phyloP scores from a whole-genome alignment of 257 asterid species.

The Rehmannia glutinosa region DNA sequence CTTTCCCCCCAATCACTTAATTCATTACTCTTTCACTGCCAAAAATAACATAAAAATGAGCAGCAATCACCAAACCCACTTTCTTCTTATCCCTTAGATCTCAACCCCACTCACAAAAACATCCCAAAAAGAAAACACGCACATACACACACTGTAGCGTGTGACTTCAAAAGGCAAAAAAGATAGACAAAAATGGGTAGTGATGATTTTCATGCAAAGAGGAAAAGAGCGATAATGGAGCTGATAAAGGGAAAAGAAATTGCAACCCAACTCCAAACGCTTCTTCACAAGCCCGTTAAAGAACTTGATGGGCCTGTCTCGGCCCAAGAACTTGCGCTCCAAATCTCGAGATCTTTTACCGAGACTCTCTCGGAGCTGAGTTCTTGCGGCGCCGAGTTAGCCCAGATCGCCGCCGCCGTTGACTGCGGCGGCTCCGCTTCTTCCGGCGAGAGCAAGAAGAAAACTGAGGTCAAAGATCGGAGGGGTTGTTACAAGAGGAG shows the following conservation, averaged over 20 bases:
- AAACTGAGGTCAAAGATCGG: constrained; percentile 38
- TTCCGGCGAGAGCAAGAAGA: constrained; percentile 26
- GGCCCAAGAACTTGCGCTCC: constrained; percentile 22
- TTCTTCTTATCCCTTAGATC: neutral
- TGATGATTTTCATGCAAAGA: constrained; percentile 21
- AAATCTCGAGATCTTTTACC: constrained; percentile 43
- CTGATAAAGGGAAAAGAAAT: constrained; percentile 40
- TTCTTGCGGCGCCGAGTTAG: constrained; percentile 8
- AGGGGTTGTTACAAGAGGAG: constrained; percentile 74
- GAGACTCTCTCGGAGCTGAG: constrained; percentile 29
- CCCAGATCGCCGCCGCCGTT: constrained; percentile 34
- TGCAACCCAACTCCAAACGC: constrained; percentile 36
- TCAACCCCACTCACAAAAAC: neutral
- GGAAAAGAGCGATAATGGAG: constrained; percentile 21
- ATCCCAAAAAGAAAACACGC: too few relatives aligned
- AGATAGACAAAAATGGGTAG: neutral
- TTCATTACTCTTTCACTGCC: too few relatives aligned
- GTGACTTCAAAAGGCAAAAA: neutral
- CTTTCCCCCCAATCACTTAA: constrained; percentile 24
- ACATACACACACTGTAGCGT: neutral
- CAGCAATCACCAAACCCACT: too few relatives aligned
- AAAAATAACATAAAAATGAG: too few relatives aligned
- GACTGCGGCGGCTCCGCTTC: constrained; percentile 25
- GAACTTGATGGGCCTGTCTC: constrained; percentile 14
- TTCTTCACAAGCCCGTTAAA: constrained; percentile 19